Evolutionary conservation across 768 basidiomycete genomes (phyloP).

Genomic region (Chalciporus chontae): DNA sequence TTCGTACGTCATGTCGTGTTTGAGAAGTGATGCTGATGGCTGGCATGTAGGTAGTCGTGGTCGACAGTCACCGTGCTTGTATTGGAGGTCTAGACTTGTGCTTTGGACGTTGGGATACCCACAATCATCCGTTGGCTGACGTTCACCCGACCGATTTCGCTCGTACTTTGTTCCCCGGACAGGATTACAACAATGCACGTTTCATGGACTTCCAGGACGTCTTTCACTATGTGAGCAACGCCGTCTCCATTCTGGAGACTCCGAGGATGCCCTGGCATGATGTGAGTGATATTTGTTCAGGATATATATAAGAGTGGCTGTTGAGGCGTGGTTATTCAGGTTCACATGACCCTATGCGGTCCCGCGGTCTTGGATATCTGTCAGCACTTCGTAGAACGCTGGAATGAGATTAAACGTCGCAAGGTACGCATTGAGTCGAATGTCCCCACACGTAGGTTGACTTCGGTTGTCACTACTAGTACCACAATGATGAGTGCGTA

Average conservation of each 20-base stretch:
- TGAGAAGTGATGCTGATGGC: not conserved
- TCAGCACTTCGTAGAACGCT: slow-evolving; percentile 90
- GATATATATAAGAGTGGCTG: not conserved
- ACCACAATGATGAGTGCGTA: slow-evolving; percentile 44
- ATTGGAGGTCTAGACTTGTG: slow-evolving; percentile 95
- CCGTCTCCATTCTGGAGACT: slow-evolving; percentile 62
- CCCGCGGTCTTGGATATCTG: slow-evolving; percentile 85
- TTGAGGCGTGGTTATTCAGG: slow-evolving; percentile 34
- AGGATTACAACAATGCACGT: slow-evolving; percentile 93
- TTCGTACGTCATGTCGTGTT: slow-evolving; percentile 6
- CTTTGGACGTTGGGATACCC: slow-evolving; percentile 96
- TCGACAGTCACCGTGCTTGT: slow-evolving; percentile 82
- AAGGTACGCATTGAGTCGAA: slow-evolving; percentile 43
- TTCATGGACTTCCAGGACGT: slow-evolving; percentile 84
- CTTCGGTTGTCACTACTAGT: slow-evolving; percentile 17
- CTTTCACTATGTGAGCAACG: slow-evolving; percentile 68
- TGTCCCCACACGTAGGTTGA: slow-evolving; percentile 2
- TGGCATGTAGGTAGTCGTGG: slow-evolving; percentile 57
- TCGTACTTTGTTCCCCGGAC: slow-evolving; percentile 84
- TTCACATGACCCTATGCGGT: slow-evolving; percentile 82
- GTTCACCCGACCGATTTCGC: slow-evolving; percentile 84
- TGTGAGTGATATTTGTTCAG: slow-evolving; percentile 42
- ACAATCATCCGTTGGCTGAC: slow-evolving; percentile 87
- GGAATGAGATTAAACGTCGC: slow-evolving; percentile 87
- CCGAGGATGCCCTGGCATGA: slow-evolving; percentile 96